A percentile compares a stretch with the other conserved stretches of the same genome.
phyloP scores from a whole-genome alignment of 139 green algal genomes.

The Coelastrella sp. region DNA sequence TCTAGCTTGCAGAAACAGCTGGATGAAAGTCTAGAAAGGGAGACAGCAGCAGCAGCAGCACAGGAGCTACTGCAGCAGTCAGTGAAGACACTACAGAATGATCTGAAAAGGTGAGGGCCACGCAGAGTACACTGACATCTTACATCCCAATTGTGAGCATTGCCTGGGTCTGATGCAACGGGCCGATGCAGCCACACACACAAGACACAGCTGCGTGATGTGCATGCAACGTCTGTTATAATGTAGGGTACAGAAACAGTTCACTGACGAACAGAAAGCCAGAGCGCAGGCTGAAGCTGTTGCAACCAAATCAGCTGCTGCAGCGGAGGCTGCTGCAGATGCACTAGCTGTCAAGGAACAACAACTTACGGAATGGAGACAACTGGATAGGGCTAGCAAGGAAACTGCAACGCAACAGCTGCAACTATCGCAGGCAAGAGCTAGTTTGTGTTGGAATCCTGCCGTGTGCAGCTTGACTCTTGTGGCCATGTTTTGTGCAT shows the following conservation, averaged over 20 bases:
- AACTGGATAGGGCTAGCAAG: conserved; percentile 26
- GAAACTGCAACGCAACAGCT: conserved; percentile 30
- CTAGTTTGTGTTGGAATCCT: neutral
- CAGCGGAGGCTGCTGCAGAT: conserved; percentile 21
- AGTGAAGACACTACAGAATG: conserved; percentile 1
- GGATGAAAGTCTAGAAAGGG: neutral
- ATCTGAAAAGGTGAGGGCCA: conserved; percentile 19
- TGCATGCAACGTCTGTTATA: neutral
- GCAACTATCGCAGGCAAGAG: conserved; percentile 21
- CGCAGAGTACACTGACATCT: too few species aligned
- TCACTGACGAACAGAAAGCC: neutral
- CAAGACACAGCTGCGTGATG: neutral
- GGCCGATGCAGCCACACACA: too few species aligned
- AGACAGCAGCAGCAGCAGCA: neutral
- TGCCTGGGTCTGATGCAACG: too few species aligned
- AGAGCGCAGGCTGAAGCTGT: conserved; percentile 4
- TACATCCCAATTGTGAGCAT: too few species aligned
- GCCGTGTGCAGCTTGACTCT: too few species aligned
- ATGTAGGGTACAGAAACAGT: neutral
- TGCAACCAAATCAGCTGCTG: conserved; percentile 29
- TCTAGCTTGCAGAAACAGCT: conserved; percentile 41
- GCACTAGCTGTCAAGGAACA: conserved; percentile 30
- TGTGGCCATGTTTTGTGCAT: too few species aligned
- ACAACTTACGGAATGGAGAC: conserved; percentile 19
- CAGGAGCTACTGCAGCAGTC: neutral